Percentiles rank a stretch among this genome's conserved stretches.
These are phyloP conservation scores for Takakia lepidozioides DNA, from an alignment of 225 moss, liverwort and hornwort genomes.

Conservation along the genomic window DNA sequence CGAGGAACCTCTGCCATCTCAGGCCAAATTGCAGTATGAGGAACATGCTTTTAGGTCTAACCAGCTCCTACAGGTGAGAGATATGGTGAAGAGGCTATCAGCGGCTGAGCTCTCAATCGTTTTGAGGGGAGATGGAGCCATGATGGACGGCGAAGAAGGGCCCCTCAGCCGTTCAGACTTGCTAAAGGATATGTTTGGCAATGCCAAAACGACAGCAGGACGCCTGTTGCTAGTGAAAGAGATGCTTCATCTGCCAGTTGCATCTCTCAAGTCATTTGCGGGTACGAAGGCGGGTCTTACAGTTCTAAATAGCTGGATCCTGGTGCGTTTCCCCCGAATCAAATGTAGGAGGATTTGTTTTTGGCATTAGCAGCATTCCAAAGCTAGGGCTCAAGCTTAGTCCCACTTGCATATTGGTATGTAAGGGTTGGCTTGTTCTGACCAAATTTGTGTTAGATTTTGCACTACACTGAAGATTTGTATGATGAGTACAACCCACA, in stretches of 20 bases:
- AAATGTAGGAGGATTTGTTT: no score
- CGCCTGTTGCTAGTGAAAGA: constrained; percentile 56
- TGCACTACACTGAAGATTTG: no score
- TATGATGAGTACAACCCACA: no score
- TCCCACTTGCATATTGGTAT: no score
- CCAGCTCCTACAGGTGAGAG: constrained; percentile 49
- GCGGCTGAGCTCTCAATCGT: constrained; percentile 58
- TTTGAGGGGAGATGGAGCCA: constrained; percentile 30
- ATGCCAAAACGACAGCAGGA: constrained; percentile 64
- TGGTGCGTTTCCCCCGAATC: constrained; percentile 43
- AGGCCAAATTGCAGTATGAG: no score
- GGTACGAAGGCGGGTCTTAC: constrained; percentile 54
- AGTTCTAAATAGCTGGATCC: constrained; percentile 54
- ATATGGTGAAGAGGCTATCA: constrained; percentile 58
- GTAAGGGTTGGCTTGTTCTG: no score
- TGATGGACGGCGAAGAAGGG: constrained; percentile 23
- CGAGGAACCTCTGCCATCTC: no score
- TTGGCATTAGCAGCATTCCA: no score
- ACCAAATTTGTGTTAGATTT: no score
- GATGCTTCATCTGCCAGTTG: constrained; percentile 53
- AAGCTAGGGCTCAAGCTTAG: no score
- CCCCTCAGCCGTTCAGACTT: constrained; percentile 50
- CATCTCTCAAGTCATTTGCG: constrained; percentile 51
- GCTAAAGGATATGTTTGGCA: constrained; percentile 57
- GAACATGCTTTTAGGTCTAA: no score